These are phyloP conservation scores for Erodium texanum DNA, from an alignment of 441 rosid species.

Conservation along the genomic window DNA sequence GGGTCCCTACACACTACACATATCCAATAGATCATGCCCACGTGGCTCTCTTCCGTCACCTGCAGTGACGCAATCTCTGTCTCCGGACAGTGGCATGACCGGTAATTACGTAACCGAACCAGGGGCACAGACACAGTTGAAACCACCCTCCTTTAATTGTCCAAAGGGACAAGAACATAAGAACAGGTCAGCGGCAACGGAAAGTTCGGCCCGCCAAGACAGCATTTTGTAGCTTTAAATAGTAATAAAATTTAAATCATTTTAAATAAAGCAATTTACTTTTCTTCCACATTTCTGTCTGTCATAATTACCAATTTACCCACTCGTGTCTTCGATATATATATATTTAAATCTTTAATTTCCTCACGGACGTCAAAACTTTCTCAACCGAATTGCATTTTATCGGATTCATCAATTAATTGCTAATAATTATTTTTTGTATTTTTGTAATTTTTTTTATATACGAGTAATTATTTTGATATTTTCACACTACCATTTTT, in stretches of 20 bases:
- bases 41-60: neutral
- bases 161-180: neutral
- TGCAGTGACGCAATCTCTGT: neutral
- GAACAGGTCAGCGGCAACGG: neutral
- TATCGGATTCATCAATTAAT: conserved; percentile 46
- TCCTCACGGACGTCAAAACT: conserved; percentile 61
- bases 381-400: conserved; percentile 43
- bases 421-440: conserved; percentile 17
- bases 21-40: neutral
- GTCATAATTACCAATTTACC: neutral
- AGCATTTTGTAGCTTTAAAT: neutral
- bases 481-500: conserved; percentile 9
- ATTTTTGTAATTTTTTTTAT: conserved; percentile 8
- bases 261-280: neutral
- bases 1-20: neutral
- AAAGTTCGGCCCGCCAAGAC: neutral
- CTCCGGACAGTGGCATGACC: neutral
- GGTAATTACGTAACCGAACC: neutral
- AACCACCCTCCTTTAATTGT: neutral
- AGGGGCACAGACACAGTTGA: neutral
- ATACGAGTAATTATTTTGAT: conserved; percentile 8
- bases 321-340: neutral
- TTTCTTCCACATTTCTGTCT: neutral
- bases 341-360: conserved; percentile 20
- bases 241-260: neutral